Base-by-base conservation (phyloP, 31 red algal genomes). In the Odonthalia washingtoniensis region DNA sequence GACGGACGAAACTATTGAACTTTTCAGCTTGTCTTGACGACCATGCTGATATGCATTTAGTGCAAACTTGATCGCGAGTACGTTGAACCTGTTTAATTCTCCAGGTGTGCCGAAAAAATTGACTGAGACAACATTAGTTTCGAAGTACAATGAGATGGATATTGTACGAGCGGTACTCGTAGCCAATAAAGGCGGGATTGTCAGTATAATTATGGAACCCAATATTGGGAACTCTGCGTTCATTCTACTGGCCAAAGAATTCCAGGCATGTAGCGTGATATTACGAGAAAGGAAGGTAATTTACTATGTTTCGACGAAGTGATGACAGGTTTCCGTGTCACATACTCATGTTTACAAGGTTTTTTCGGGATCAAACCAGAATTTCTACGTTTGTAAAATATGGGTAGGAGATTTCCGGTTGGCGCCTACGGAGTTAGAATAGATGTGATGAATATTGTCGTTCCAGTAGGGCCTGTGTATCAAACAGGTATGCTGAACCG, bases 281-380 rank as follows among this genome's bases (percentile, higher is more conserved):
- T 99, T 76, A 93, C 91, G 34, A 85, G 72, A 42, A 68, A 86
- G 32, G 81, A 99, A 44, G 98, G 98, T 33, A 82, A 95, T 9
- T 81, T 99, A 65, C 83, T 99, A 37, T 95, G 93, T 80, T 99
- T 99, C 83, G 98, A 99, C 77, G 98, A 99, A 80, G 98, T 99
- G 38, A 99, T 99, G 98, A 99, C 98, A 5, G 98, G 98, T 44
- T 99, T 99, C 88, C 93, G 98, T 32, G 93, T 99, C 77, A 52
- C 95, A 0, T 99, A 99, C 57, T 83, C 88, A 63, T 83, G 98
- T 49, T 95, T 95, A 4, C 98, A 99, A 78, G 61, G 78, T 21
- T 89, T 97, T 78, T 99, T 97, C 72, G 88, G 93, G 28, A 93
- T 99, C 83, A 94, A 91, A 60, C 98, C 98, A 0, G 98, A 99